Evolutionary conservation across 768 basidiomycete genomes (phyloP).

Genomic region (Pleurotus tuber-regium): DNA sequence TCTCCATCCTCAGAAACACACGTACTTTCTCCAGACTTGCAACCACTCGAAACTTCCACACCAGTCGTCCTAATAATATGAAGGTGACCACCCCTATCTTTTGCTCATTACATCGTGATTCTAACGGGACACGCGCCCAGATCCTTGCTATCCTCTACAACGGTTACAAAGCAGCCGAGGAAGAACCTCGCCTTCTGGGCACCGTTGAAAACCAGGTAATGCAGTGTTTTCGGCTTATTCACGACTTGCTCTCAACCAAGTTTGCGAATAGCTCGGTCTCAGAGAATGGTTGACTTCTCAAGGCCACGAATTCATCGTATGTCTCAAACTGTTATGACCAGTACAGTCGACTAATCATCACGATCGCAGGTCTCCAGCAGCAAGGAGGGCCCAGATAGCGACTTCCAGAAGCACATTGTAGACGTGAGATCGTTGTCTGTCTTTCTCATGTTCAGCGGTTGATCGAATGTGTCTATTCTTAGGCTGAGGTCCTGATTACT

Average conservation of each 20-base stretch:
- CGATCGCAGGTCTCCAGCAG: conserved; percentile 61
- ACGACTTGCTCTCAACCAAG: not conserved
- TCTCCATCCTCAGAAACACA: conserved; percentile 9
- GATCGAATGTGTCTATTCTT: conserved; percentile 15
- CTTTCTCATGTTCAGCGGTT: not conserved
- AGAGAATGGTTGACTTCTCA: conserved; percentile 62
- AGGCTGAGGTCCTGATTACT: conserved; percentile 81
- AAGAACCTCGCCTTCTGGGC: conserved; percentile 76
- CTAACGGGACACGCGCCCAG: conserved; percentile 27
- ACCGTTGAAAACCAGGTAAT: conserved; percentile 76
- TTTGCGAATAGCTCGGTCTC: conserved; percentile 65
- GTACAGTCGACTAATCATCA: not conserved
- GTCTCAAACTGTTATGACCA: conserved; percentile 16
- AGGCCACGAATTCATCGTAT: conserved; percentile 77
- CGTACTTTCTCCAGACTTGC: not conserved
- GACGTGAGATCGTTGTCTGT: conserved; percentile 49
- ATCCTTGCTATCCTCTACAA: conserved; percentile 74
- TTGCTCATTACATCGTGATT: not conserved
- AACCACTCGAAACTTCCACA: conserved; percentile 2
- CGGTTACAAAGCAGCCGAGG: conserved; percentile 60
- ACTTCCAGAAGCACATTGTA: conserved; percentile 79
- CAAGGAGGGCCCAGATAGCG: conserved; percentile 81
- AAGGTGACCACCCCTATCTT: conserved; percentile 3
- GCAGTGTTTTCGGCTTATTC: no score
- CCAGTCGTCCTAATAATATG: conserved; percentile 3